Conservation (phyloP, 2,329 filamentous ascomycete species). For the Exophiala sideris region DNA sequence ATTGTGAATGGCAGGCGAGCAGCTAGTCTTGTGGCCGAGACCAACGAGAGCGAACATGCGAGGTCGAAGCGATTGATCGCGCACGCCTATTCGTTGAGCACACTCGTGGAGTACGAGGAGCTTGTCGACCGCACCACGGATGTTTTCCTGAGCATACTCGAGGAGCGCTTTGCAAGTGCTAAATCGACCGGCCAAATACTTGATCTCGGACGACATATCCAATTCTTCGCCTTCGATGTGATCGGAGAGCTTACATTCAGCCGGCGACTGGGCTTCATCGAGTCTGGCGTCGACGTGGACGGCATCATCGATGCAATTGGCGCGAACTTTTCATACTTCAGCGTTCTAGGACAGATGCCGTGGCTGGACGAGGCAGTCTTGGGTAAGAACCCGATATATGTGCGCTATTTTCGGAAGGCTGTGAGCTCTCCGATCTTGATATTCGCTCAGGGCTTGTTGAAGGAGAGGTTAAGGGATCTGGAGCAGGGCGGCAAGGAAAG, state of each 20-base stretch:
- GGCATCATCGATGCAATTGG: slow-evolving; percentile 33
- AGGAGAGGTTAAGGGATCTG: slow-evolving; percentile 19
- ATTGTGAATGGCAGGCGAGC: slow-evolving; percentile 31
- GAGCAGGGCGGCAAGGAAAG: slow-evolving; percentile 11
- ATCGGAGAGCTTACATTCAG: slow-evolving; percentile 38
- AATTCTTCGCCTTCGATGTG: slow-evolving; percentile 38
- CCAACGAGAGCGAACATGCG: slow-evolving; percentile 42
- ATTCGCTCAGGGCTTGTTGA: slow-evolving; percentile 22
- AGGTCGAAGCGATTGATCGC: slow-evolving; percentile 40
- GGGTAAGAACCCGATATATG: slow-evolving; percentile 34
- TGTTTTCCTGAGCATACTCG: slow-evolving; percentile 29
- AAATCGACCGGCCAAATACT: neutral
- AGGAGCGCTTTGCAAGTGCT: slow-evolving; percentile 25
- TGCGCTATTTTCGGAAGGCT: slow-evolving; percentile 24
- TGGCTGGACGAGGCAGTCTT: slow-evolving; percentile 35
- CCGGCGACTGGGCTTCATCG: slow-evolving; percentile 35
- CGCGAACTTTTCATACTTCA: slow-evolving; percentile 32
- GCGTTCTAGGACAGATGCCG: slow-evolving; percentile 34
- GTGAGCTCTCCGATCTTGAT: slow-evolving; percentile 23
- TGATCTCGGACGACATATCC: slow-evolving; percentile 35
- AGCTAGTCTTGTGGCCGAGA: slow-evolving; percentile 37
- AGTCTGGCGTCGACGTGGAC: slow-evolving; percentile 34
- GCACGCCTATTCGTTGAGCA: slow-evolving; percentile 41
- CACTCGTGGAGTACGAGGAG: slow-evolving; percentile 39
- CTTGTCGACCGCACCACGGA: slow-evolving; percentile 37